These are phyloP conservation scores for Leccinum cinnamomeum DNA, from an alignment of 1,284 basidiomycete species.

Conservation along the genomic window DNA sequence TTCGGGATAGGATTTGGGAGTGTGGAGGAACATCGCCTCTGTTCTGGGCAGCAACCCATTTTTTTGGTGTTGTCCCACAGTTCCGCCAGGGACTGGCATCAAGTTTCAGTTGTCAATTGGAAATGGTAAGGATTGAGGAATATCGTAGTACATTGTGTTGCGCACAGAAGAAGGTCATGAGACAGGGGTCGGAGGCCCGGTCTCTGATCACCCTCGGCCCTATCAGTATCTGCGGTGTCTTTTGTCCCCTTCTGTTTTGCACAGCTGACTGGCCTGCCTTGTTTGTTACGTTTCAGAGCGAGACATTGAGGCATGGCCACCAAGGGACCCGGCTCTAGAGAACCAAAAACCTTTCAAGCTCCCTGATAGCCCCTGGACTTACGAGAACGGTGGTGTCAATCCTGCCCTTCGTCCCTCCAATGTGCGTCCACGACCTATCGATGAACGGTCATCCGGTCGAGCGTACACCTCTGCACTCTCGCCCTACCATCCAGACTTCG, in stretches of 20 bases:
- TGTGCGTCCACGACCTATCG: constrained; percentile 29
- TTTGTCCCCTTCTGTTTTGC: background rate
- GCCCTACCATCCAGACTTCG: constrained; percentile 73
- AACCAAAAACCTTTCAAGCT: constrained; percentile 46
- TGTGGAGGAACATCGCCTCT: constrained; percentile 67
- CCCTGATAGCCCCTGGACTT: constrained; percentile 78
- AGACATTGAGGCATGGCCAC: constrained; percentile 51
- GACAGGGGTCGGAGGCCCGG: constrained; percentile 8
- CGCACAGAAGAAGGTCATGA: constrained; percentile 15
- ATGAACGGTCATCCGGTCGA: constrained; percentile 21
- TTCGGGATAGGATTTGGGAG: constrained; percentile 69
- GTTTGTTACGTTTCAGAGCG: constrained; percentile 10
- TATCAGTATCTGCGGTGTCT: constrained; percentile 8
- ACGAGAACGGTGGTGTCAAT: constrained; percentile 73
- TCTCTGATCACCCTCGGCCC: constrained; percentile 1
- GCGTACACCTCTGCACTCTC: constrained; percentile 53
- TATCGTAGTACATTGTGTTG: background rate
- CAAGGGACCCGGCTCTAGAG: constrained; percentile 48
- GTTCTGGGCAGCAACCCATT: constrained; percentile 75
- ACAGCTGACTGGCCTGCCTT: constrained; percentile 4
- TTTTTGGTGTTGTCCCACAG: constrained; percentile 82
- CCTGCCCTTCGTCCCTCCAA: constrained; percentile 70
- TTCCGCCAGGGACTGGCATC: constrained; percentile 69
- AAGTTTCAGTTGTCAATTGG: constrained; percentile 70
- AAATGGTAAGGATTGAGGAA: constrained; percentile 76